Base-by-base conservation (phyloP, 192 early-diverging fungal species). In the Backusella luteola region DNA sequence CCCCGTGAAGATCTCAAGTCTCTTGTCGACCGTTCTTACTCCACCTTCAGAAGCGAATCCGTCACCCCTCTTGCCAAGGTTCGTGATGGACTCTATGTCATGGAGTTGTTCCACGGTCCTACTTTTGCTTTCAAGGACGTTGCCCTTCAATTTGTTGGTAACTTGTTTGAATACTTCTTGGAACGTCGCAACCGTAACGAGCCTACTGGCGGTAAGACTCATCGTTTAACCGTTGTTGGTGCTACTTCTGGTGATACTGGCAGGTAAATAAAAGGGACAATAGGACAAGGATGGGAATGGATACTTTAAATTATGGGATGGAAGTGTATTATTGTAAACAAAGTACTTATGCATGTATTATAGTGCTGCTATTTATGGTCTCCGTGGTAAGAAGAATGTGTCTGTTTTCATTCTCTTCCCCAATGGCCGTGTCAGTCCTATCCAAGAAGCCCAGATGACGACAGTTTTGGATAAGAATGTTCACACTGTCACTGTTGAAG, bases 91-190 rank as follows among this genome's bases (percentile, higher is more conserved):
- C 81, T 90, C n/a, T 90, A 89, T 71, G 90, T 94, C 23, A 88
- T 99, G 73, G 97, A 99, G 84, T 90, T 99, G 63, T 97, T 96
- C 90, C 96, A 97, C 75, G 97, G 97, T 6, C 97, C 97, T 12
- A 99, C 97, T 1, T 97, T 97, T 85, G 97, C 96, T 9, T 99
- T 99, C 89, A 99, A 99, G 84, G 97, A 99, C 77, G 96, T 98
- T 66, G 97, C 97, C 7, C 86, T 98, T 77, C 97, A 99, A 87
- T 94, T 97, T 77, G 84, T 97, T 34, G 97, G 97, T 35, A 98
- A 99, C 87, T 84, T 98, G 83, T 99, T 99, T 78, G 96, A 99
- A 87, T 99, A 93, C 87, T 97, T 99, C 84, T 90, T 99, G 44
- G 89, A 90, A 75, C 90, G 95, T 79, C 86, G 87, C 73, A 92